phyloP scores from a whole-genome alignment of 345 rosid species.

The Arabidopsis suecica region DNA sequence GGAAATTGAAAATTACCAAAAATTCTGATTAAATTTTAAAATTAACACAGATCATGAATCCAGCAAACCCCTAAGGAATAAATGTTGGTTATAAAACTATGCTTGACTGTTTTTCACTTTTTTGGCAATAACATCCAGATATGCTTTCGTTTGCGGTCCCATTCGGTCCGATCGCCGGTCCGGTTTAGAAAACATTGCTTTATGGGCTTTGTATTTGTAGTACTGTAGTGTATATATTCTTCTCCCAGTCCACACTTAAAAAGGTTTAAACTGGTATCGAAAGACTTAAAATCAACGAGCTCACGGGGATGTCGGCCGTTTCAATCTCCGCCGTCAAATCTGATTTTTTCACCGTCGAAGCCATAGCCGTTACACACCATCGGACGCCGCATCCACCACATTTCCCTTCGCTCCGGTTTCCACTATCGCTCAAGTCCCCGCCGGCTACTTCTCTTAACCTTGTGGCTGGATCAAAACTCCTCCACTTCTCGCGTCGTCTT shows the following conservation, averaged over 20 bases:
- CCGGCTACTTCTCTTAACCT: conserved; percentile 36
- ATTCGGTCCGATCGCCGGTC: too few species aligned
- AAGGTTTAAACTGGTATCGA: not conserved
- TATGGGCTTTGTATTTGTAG: too few species aligned
- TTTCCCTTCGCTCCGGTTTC: conserved; percentile 20
- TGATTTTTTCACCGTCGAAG: conserved; percentile 44
- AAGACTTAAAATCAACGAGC: conserved; percentile 9
- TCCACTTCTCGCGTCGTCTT: conserved; percentile 45
- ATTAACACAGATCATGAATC: too few species aligned
- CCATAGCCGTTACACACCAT: conserved; percentile 52
- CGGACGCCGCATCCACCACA: conserved; percentile 28
- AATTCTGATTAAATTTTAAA: too few species aligned
- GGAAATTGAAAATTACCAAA: too few species aligned
- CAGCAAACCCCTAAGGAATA: too few species aligned
- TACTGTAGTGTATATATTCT: not conserved
- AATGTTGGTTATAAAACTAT: too few species aligned
- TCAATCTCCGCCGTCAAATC: conserved; percentile 37
- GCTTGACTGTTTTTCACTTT: too few species aligned
- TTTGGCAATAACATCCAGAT: too few species aligned
- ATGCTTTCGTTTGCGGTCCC: too few species aligned
- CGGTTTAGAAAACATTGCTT: too few species aligned
- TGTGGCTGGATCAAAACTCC: conserved; percentile 41
- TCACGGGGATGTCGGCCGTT: conserved; percentile 39
- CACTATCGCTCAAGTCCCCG: conserved; percentile 25
- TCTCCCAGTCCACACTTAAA: not conserved